Evolutionary conservation across 768 basidiomycete species (phyloP), one percentile per base, ranked within the genome.

Genomic region (Cystobasidium ongulense): DNA sequence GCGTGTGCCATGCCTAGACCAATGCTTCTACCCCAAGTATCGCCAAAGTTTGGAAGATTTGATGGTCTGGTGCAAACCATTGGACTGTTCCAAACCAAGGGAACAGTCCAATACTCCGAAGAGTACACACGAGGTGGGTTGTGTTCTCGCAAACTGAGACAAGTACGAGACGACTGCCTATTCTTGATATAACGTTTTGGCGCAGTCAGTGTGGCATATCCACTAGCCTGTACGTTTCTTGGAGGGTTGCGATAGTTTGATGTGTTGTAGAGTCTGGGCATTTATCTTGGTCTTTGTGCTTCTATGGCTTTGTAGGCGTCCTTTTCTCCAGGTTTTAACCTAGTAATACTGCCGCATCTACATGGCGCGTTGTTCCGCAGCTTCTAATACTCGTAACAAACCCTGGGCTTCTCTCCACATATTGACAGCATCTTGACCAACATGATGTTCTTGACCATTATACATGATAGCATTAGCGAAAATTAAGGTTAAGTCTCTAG

Each of bases 391-490:
- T 31, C 43, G 29, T n/a, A 71, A 54, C 4, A 71, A 61, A 39
- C 35, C 70, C 74, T 82, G 81, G n/a, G 77, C 77, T 63, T 79
- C 79, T 64, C 75, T 75, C 72, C 89, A 81, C 79, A 93, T 92
- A 84, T 93, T 91, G 80, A 91, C 88, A 5, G 94, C 91, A 90
- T 94, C 95, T 65, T 84, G 84, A 75, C 88, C 87, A n/a, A 95
- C 88, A 79, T 91, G 90, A 18, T 89, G 90, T 2, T 87, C 87
- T 0, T 91, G 89, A 59, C 88, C 84, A 76, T 98, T 98, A 81
- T 92, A 98, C 90, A 97, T 92, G 87, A 95, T 89, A 3, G 95
- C 91, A 80, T 98, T 97, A 8, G 92, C 90, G 81, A 96, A 95
- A 89, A 97, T 95, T 75, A 96, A 84, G 79, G 87, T 89, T 11